These are phyloP conservation scores for Canavalia gladiata DNA, from an alignment of 306 rosid genomes.

Conservation along the genomic window DNA sequence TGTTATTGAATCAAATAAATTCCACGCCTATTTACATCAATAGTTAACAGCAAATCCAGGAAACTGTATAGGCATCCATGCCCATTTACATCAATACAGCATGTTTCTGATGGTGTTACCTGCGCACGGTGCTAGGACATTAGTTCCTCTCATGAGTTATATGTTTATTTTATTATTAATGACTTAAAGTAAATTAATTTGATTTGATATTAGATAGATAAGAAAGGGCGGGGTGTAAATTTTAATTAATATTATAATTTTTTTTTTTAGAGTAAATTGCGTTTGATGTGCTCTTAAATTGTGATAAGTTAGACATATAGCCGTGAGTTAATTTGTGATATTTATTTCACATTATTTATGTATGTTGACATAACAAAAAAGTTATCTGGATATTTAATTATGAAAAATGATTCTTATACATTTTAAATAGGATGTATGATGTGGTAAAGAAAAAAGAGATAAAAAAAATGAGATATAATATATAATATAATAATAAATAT, in stretches of 20 bases:
- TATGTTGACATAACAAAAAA: not conserved
- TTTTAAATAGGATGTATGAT: too few species aligned
- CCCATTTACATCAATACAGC: not conserved
- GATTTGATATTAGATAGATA: not conserved
- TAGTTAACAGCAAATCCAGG: not conserved
- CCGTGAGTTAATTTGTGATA: not conserved
- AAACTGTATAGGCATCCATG: not conserved
- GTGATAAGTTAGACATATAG: not conserved
- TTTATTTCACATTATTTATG: constrained; percentile 7
- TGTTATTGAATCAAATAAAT: not conserved
- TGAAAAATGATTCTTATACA: too few species aligned
- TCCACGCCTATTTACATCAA: not conserved
- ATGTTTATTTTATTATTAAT: not conserved
- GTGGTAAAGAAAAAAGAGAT: too few species aligned
- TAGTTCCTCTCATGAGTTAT: not conserved
- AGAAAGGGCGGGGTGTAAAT: not conserved
- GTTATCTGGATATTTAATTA: not conserved
- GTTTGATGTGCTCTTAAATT: not conserved
- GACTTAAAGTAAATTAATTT: not conserved
- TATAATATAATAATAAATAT: too few species aligned
- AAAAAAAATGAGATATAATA: too few species aligned
- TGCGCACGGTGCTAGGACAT: not conserved
- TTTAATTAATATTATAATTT: not conserved
- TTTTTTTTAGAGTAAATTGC: not conserved
- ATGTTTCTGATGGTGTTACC: not conserved